Conservation (phyloP, 2,329 filamentous ascomycete species). For the Coniochaeta sp. region DNA sequence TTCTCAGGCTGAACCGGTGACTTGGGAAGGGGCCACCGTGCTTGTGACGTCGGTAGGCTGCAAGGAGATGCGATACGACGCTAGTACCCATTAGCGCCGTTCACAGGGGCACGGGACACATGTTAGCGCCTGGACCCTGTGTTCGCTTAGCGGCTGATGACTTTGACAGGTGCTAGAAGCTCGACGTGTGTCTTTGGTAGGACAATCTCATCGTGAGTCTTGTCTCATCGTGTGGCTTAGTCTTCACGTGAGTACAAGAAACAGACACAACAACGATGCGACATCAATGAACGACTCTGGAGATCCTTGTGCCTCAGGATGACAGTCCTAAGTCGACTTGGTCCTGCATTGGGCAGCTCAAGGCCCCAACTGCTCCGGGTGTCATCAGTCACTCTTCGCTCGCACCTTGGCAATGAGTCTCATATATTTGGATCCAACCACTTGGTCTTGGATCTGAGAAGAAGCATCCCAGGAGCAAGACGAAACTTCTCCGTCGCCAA, state of each 20-base stretch:
- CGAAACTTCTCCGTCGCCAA: slow-evolving; percentile 25
- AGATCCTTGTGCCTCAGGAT: neutral
- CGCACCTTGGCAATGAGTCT: neutral
- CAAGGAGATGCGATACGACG: neutral
- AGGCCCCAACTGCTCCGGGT: neutral
- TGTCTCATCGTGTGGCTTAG: neutral
- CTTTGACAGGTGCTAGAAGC: neutral
- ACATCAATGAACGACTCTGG: neutral
- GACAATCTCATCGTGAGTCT: neutral
- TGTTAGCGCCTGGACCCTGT: neutral
- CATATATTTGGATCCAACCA: neutral
- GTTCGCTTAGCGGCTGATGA: neutral
- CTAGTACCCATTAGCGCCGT: neutral
- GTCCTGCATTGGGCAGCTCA: neutral
- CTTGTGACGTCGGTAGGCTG: neutral
- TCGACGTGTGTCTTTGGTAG: neutral
- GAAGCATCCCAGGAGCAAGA: slow-evolving; percentile 16
- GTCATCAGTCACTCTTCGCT: neutral
- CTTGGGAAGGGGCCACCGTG: neutral
- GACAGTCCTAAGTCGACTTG: neutral
- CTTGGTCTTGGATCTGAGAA: neutral
- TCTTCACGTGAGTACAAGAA: neutral
- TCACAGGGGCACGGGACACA: no score
- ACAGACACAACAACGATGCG: neutral
- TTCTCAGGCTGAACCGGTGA: neutral